Evolutionary conservation across 768 basidiomycete species (phyloP).

Genomic region (Russula ochroleuca): DNA sequence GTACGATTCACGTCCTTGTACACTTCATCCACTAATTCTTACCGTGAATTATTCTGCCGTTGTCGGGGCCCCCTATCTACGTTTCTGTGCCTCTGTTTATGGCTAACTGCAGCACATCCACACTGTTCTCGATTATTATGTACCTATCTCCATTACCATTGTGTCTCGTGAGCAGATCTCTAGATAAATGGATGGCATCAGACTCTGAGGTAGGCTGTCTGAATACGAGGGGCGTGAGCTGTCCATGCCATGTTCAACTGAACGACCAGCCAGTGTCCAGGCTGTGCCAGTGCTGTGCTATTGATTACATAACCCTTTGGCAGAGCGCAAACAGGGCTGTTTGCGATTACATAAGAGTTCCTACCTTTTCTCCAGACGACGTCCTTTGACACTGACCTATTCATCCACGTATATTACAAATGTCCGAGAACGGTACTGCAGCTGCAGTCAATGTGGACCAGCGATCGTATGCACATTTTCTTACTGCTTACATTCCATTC

Average conservation of each 20-base stretch:
- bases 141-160: constrained; percentile 5
- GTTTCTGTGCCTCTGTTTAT: constrained; percentile 2
- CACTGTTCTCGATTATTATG: not conserved
- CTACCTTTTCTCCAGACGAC: not conserved
- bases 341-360: constrained; percentile 18
- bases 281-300: too few species aligned
- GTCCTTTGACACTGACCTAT: constrained; percentile 10
- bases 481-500: not conserved
- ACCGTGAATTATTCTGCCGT: constrained; percentile 10
- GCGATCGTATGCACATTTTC: constrained; percentile 25
- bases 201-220: too few species aligned
- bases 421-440: constrained; percentile 24
- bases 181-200: not conserved
- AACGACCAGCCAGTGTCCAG: too few species aligned
- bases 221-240: too few species aligned
- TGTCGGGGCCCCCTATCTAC: not conserved
- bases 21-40: constrained; percentile 1
- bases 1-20: not conserved
- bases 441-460: constrained; percentile 24
- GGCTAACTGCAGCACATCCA: constrained; percentile 1
- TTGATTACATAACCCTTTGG: constrained; percentile 3
- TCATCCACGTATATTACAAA: constrained; percentile 2
- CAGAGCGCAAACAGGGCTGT: not conserved
- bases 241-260: too few species aligned
- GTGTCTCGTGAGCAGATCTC: not conserved